These are phyloP conservation scores for Fusarium illudens DNA, from an alignment of 2,329 filamentous ascomycete species.

Conservation along the genomic window DNA sequence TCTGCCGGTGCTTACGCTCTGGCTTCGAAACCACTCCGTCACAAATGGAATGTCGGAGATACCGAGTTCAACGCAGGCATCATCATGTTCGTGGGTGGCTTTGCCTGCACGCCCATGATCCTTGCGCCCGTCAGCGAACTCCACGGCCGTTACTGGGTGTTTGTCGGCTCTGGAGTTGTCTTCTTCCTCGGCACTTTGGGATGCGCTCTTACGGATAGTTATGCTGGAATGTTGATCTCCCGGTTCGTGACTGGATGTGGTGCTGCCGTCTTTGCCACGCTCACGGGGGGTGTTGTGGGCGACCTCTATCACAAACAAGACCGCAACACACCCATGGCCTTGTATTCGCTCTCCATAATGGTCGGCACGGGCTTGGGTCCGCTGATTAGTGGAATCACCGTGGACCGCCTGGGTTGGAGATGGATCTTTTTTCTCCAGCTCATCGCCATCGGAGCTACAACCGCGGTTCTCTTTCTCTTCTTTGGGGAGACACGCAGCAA, in stretches of 20 bases:
- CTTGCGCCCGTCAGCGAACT: conserved; percentile 74
- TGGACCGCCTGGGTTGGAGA: conserved; percentile 65
- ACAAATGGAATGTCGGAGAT: conserved; percentile 64
- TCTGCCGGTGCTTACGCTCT: conserved; percentile 70
- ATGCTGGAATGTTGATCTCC: conserved; percentile 68
- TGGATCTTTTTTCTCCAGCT: conserved; percentile 76
- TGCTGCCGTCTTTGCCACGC: conserved; percentile 55
- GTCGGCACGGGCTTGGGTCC: conserved; percentile 71
- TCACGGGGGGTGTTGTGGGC: conserved; percentile 72
- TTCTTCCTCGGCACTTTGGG: conserved; percentile 56
- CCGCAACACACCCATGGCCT: conserved; percentile 73
- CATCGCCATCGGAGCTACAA: conserved; percentile 65
- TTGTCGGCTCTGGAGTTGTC: conserved; percentile 43
- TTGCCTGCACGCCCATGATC: conserved; percentile 72
- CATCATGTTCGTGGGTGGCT: conserved; percentile 70
- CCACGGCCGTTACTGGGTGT: conserved; percentile 51
- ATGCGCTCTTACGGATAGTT: conserved; percentile 66
- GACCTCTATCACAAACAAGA: conserved; percentile 71
- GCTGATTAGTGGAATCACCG: conserved; percentile 66
- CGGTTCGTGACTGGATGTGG: conserved; percentile 70
- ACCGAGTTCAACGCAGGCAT: conserved; percentile 68
- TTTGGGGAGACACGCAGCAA: conserved; percentile 75
- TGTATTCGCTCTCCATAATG: conserved; percentile 69
- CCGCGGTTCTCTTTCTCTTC: conserved; percentile 63
- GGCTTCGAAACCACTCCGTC: conserved; percentile 61